Evolutionary conservation across 257 asterid genomes (phyloP), one percentile per base, ranked within the genome.

Genomic region (Coffea eugenioides): DNA sequence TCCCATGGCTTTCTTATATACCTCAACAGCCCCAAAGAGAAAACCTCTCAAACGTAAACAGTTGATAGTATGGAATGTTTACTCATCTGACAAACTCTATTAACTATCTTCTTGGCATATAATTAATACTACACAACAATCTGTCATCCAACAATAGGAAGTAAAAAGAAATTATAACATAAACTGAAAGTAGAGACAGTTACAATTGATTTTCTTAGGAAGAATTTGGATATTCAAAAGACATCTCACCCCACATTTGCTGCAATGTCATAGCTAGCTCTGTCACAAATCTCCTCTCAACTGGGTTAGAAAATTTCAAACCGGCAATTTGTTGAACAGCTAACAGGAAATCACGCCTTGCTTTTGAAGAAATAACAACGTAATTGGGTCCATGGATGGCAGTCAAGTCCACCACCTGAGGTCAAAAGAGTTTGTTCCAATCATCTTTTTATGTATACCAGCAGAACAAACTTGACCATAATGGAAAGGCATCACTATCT

Each of bases 191-290:
- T 21, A 41, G 20, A 75, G 51, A n/a, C n/a, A 69, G 14, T 64
- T 69, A 13, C 39, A 73, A 25, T 20, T 34, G 27, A 23, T 11
- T 36, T 34, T 65, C 11, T 39, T 25, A 27, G 51, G 16, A 61
- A 13, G 56, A 49, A 20, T 16, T 21, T 39, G 72, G 56, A 27
- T 20, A 71, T 41, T 51, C 16, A 81, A 69, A 74, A 65, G 77
- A 65, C 34, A 75, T 80, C 97, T 93, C 84, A 93, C 93, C 97
- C 97, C 96, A 95, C 59, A 86, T 81, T 71, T 88, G 97, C 81
- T 85, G 91, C 88, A 95, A 73, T 36, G 82, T 68, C 81, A 81
- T 87, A 69, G 92, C 92, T 74, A 93, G 87, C 27, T 93, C 96
- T 77, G 84, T 79, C 70, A 89, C 77, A 82, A 85, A 89, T 79